Conservation (phyloP, 225 moss, liverwort and hornwort genomes). For the Anthoceros angustus region DNA sequence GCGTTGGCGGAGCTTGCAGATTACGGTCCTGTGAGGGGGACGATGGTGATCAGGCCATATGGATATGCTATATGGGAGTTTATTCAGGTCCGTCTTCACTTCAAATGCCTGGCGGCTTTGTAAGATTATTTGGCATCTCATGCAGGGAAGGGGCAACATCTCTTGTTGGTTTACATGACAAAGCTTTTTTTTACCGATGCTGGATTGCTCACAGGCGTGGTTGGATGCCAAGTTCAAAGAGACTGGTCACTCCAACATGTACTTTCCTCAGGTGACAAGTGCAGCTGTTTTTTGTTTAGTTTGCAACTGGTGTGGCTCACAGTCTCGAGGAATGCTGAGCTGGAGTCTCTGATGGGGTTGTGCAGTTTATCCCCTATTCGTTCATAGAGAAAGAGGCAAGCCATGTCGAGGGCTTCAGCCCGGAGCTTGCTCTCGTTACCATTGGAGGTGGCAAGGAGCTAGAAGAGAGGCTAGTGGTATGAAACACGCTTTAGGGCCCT, state of each 20-base stretch:
- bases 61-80: constrained; percentile 98
- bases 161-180: too few relatives aligned
- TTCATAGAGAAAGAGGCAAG: constrained; percentile 99
- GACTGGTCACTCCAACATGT: constrained; percentile 93
- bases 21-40: constrained; percentile 94
- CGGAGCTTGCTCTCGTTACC: constrained; percentile 92
- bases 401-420: constrained; percentile 98
- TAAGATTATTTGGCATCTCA: background rate
- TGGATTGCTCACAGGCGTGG: constrained; percentile 26
- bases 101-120: background rate
- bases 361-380: constrained; percentile 92
- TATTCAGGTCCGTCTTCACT: constrained; percentile 30
- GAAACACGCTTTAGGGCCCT: constrained; percentile 1
- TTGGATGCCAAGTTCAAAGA: constrained; percentile 80
- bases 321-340: background rate
- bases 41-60: constrained; percentile 94
- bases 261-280: constrained; percentile 59
- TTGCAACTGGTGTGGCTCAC: background rate
- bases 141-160: too few relatives aligned
- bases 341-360: constrained; percentile 5
- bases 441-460: constrained; percentile 98
- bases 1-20: constrained; percentile 87
- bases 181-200: too few relatives aligned
- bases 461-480: constrained; percentile 77
- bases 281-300: background rate